Percentiles rank a stretch among this genome's conserved stretches.
phyloP scores from a whole-genome alignment of 192 early-diverging fungal genomes.

The Linnemannia exigua region DNA sequence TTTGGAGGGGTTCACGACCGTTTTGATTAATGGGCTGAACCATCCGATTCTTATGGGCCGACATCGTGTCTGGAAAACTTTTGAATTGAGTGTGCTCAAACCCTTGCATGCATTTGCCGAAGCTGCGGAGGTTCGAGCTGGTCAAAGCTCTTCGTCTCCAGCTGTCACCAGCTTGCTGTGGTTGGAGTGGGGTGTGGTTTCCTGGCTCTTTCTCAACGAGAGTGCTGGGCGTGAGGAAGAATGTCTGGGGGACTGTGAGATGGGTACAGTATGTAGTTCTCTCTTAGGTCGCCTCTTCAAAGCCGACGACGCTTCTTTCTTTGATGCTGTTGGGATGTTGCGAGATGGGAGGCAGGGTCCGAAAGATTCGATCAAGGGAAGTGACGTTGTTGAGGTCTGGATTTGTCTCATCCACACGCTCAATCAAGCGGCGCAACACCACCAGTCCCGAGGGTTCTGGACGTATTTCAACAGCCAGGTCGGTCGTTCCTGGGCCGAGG shows the following conservation, averaged over 20 bases:
- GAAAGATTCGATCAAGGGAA: slow-evolving; percentile 4
- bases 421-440: background rate
- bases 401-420: slow-evolving; percentile 29
- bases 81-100: background rate
- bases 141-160: background rate
- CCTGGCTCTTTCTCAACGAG: slow-evolving; percentile 10
- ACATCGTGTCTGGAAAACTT: background rate
- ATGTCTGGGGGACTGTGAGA: background rate
- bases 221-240: background rate
- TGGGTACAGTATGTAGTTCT: background rate
- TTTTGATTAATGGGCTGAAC: background rate
- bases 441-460: slow-evolving; percentile 14
- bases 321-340: background rate
- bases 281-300: slow-evolving; percentile 7
- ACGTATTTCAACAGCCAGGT: slow-evolving; percentile 20
- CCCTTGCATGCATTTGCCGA: background rate
- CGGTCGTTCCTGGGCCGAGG: background rate
- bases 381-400: slow-evolving; percentile 39
- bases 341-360: background rate
- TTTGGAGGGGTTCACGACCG: background rate
- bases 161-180: background rate
- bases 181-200: slow-evolving; percentile 16
- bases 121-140: background rate
- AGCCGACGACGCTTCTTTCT: background rate
- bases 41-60: background rate